Evolutionary conservation across 164 flowering plant species (phyloP).

Genomic region (Buxus sempervirens): DNA sequence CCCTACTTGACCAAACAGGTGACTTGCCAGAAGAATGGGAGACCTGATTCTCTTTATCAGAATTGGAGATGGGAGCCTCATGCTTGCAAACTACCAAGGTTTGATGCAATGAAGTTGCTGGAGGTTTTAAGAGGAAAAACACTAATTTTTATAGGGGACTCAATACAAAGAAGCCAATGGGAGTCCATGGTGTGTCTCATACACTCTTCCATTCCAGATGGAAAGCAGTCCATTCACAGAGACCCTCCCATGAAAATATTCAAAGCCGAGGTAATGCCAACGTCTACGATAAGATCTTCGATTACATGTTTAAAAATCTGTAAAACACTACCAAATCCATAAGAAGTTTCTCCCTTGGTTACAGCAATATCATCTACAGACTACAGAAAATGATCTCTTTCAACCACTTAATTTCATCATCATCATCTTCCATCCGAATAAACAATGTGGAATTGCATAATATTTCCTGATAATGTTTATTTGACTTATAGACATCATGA

Average conservation of each 20-base stretch:
- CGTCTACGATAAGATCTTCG: not conserved
- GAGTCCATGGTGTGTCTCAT: conserved; percentile 79
- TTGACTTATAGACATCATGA: no score
- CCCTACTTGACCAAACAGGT: conserved; percentile 73
- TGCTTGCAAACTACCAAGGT: conserved; percentile 70
- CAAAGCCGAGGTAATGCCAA: conserved; percentile 54
- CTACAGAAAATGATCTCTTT: no score
- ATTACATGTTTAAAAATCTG: no score
- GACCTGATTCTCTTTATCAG: conserved; percentile 81
- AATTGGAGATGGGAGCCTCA: conserved; percentile 94
- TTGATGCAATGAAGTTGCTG: conserved; percentile 59
- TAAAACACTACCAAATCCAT: no score
- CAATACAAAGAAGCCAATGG: conserved; percentile 72
- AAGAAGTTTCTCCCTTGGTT: no score
- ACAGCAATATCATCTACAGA: no score
- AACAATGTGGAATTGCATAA: no score
- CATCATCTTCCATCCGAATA: no score
- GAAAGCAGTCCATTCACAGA: conserved; percentile 56
- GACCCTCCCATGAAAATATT: conserved; percentile 77
- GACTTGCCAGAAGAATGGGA: conserved; percentile 75
- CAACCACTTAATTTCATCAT: no score
- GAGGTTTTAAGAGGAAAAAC: conserved; percentile 62
- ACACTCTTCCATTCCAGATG: conserved; percentile 63
- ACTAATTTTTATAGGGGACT: conserved; percentile 81
- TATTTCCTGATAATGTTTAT: no score